Base-by-base conservation (phyloP, 2,329 filamentous ascomycete species). In the Aureobasidium sp. region DNA sequence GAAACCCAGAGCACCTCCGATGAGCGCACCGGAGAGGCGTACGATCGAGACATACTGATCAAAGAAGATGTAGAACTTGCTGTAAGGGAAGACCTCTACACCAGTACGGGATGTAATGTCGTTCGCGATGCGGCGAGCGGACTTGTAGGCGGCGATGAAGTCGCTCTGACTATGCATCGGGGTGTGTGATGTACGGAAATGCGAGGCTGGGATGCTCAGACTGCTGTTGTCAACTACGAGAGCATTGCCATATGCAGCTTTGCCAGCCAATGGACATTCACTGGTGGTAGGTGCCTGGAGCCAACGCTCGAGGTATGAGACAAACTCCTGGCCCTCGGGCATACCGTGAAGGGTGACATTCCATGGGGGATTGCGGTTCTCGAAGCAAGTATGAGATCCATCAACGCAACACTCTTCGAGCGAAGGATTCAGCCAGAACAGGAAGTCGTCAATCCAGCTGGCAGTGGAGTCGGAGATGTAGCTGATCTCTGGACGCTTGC, bases 11-110 rank as follows among this genome's bases (percentile, higher is more conserved):
- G 91, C 93, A 3, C 90, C 88, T 44, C 88, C 88, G 34, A 99
- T 83, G 1, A 99, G 84, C 0, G 87, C 85, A 0, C 83, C 87
- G 0, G 93, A 92, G 4, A 97, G 81, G 12, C 83, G 81, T 22
- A 96, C 85, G 64, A 99, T 97, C 63, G 84, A 84, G 6, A 90
- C 83, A 71, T 99, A 99, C 73, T 97, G 94, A 72, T 99, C 94
- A 73, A 99, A 99, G 83, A 97, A 99, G 73, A 99, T 92, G 78
- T 99, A 99, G 74, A 96, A 96, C 64, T 97, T 87, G 68, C 90
- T 95, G 78, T 99, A 99, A 0, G 94, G 91, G 81, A 99, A 99
- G 3, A 99, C 87, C 27, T 94, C 87, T 25, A 90, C 85, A 5
- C 86, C 84, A 5, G 91, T 92, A 57, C 82, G 80, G 59, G 83